Evolutionary conservation across 345 rosid genomes (phyloP).

Genomic region (Rhodamnia argentea): DNA sequence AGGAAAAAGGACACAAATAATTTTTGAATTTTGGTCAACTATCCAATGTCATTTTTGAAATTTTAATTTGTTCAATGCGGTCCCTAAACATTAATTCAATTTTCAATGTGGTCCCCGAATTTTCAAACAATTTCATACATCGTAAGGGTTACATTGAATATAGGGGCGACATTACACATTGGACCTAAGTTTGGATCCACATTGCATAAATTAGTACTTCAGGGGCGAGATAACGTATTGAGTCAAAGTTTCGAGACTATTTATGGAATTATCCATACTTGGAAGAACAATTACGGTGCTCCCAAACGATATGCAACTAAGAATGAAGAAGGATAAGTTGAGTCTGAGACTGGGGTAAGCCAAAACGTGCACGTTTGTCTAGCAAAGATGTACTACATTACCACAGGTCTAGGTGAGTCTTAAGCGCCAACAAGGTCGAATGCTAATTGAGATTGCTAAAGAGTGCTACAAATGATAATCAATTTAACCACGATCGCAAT

Average conservation of each 20-base stretch:
- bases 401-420: background rate
- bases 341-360: background rate
- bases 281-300: accelerated
- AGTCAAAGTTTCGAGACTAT: background rate
- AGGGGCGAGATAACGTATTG: accelerated
- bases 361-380: background rate
- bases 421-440: background rate
- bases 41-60: no score
- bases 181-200: no score
- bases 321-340: background rate
- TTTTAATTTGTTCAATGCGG: no score
- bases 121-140: background rate
- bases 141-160: background rate
- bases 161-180: no score
- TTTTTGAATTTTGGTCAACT: no score
- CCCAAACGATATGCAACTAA: background rate
- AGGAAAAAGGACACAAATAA: accelerated
- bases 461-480: background rate
- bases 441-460: background rate
- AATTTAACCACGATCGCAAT: background rate
- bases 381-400: background rate
- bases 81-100: no score
- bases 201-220: background rate
- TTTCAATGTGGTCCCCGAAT: accelerated
- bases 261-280: background rate